Conservation (phyloP, 441 rosid genomes). For the Theobroma grandiflorum region DNA sequence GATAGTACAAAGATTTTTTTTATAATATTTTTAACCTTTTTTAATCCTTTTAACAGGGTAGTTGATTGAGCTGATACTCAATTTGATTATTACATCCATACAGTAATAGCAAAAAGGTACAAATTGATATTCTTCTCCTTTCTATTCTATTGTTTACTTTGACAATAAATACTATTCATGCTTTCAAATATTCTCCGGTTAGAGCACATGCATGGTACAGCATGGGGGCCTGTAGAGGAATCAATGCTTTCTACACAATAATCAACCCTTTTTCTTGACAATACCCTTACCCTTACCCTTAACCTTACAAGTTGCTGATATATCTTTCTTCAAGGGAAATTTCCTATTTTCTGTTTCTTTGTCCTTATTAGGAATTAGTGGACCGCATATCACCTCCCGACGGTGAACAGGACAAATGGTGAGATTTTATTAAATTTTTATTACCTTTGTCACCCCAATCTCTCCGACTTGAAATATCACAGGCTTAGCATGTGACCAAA, state of each 20-base stretch:
- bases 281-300: not conserved
- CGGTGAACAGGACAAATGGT: not conserved
- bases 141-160: not conserved
- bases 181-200: not conserved
- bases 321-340: not conserved
- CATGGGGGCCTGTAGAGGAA: not conserved
- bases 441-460: not conserved
- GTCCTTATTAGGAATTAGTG: not conserved
- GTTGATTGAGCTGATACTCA: too few relatives aligned
- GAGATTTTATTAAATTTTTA: not conserved
- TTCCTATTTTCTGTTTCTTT: not conserved
- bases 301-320: not conserved
- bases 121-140: too few relatives aligned
- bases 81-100: too few relatives aligned
- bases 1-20: too few relatives aligned
- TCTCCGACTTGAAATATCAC: not conserved
- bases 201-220: too few relatives aligned
- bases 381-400: not conserved
- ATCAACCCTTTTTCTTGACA: not conserved
- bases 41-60: too few relatives aligned
- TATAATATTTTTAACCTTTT: too few relatives aligned
- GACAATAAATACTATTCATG: not conserved
- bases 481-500: not conserved
- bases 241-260: not conserved
- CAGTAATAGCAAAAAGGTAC: too few relatives aligned